phyloP scores from a whole-genome alignment of 1,284 basidiomycete genomes.

The Porodaedalea pini region DNA sequence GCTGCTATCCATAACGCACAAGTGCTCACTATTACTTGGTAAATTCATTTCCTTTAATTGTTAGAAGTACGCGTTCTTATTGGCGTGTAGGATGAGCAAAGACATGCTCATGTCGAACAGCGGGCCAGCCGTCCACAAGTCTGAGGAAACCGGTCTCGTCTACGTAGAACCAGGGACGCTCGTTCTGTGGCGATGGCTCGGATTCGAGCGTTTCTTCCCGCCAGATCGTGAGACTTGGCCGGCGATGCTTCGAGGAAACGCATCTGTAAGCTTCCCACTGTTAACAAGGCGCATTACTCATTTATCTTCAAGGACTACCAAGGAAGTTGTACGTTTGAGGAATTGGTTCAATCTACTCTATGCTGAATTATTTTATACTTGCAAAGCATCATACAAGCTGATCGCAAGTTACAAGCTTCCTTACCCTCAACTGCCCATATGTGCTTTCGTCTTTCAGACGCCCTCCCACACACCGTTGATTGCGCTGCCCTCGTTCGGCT shows the following conservation, averaged over 20 bases:
- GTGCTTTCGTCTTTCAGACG: slow-evolving; percentile 44
- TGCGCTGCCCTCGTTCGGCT: slow-evolving; percentile 40
- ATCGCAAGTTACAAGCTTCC: slow-evolving; percentile 41
- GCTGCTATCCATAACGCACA: slow-evolving; percentile 61
- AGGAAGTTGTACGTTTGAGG: slow-evolving; percentile 51
- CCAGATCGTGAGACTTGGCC: slow-evolving; percentile 34
- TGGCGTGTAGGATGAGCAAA: slow-evolving; percentile 47
- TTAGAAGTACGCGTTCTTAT: not conserved
- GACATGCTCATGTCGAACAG: slow-evolving; percentile 61
- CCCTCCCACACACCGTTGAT: slow-evolving; percentile 49
- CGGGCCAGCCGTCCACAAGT: slow-evolving; percentile 52
- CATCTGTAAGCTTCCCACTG: slow-evolving; percentile 47
- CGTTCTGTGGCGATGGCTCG: slow-evolving; percentile 64
- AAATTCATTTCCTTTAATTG: slow-evolving; percentile 14
- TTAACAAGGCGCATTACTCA: slow-evolving; percentile 10
- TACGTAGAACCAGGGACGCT: slow-evolving; percentile 43
- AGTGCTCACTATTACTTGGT: slow-evolving; percentile 64
- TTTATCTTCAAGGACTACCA: slow-evolving; percentile 54
- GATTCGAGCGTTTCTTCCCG: slow-evolving; percentile 62
- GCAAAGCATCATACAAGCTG: slow-evolving; percentile 57
- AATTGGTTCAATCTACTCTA: too few relatives aligned
- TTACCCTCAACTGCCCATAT: slow-evolving; percentile 38
- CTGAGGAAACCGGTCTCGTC: slow-evolving; percentile 29
- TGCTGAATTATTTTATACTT: not conserved
- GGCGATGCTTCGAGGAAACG: slow-evolving; percentile 50